Conservation (phyloP, 1,284 basidiomycete species). For the Moesziomyces parantarcticus region DNA sequence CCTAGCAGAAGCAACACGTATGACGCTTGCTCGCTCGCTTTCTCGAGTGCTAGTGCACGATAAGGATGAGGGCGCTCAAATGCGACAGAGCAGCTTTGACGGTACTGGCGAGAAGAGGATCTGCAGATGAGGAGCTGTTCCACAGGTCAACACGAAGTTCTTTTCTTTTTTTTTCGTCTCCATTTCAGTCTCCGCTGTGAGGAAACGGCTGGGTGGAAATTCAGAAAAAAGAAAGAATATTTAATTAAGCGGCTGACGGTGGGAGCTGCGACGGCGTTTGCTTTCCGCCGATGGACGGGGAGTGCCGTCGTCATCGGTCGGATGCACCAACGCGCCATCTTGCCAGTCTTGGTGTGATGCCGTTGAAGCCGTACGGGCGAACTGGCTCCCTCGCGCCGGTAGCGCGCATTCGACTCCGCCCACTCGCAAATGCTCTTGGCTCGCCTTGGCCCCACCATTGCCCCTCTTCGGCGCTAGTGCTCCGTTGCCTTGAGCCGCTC, state of each 20-base stretch:
- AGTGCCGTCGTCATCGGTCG: not conserved
- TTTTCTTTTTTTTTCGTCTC: not conserved
- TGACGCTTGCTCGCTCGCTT: too few species aligned
- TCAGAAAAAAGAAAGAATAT: not conserved
- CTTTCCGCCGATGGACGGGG: not conserved
- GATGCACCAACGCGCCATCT: not conserved
- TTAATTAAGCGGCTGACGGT: not conserved
- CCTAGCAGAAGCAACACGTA: too few species aligned
- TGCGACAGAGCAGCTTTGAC: not conserved
- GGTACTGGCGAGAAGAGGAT: not conserved
- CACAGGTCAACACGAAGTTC: not conserved
- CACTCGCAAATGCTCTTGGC: not conserved
- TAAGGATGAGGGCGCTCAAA: not conserved
- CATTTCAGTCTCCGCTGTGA: not conserved
- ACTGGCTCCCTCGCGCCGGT: not conserved
- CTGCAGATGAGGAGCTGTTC: not conserved
- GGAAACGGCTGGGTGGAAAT: not conserved
- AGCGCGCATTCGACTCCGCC: not conserved
- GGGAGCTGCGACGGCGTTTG: not conserved
- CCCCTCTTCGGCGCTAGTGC: not conserved
- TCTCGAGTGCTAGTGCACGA: not conserved
- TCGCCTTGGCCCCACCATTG: not conserved
- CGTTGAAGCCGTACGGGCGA: not conserved
- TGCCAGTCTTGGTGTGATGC: not conserved
- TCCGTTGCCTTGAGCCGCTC: not conserved